These are phyloP conservation scores for Naegleria gruberi DNA, from an alignment of 208 protist species.

Conservation along the genomic window DNA sequence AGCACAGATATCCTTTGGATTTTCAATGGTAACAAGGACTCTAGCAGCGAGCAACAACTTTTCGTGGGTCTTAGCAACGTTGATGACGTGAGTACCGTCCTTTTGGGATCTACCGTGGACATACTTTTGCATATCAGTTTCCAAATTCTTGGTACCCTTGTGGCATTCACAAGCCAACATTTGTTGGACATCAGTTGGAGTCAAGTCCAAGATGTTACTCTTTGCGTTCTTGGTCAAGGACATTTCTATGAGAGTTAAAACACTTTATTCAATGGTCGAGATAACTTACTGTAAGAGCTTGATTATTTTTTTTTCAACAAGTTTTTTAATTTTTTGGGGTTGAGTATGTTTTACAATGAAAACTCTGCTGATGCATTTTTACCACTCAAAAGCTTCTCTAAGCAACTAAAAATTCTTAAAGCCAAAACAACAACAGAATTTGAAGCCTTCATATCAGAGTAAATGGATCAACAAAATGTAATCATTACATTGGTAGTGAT, in stretches of 20 bases:
- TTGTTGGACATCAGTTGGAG: slow-evolving; percentile 86
- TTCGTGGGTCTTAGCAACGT: slow-evolving; percentile 97
- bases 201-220: neutral
- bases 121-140: slow-evolving; percentile 88
- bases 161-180: slow-evolving; percentile 92
- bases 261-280: too few relatives aligned
- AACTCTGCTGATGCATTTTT: too few relatives aligned
- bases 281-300: too few relatives aligned
- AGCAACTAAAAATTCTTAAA: too few relatives aligned
- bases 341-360: too few relatives aligned
- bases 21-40: slow-evolving; percentile 95
- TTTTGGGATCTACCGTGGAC: neutral
- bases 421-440: too few relatives aligned
- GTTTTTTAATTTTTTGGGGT: too few relatives aligned
- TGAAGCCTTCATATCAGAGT: too few relatives aligned
- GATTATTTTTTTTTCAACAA: too few relatives aligned
- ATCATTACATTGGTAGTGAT: too few relatives aligned
- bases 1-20: slow-evolving; percentile 91
- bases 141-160: slow-evolving; percentile 86
- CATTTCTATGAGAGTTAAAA: neutral
- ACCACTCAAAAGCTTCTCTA: too few relatives aligned
- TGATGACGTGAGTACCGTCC: slow-evolving; percentile 76
- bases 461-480: too few relatives aligned
- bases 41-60: slow-evolving; percentile 96
- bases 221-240: neutral